Base-by-base conservation (phyloP, 805 yeast genomes). In the Metschnikowia lachancei region DNA sequence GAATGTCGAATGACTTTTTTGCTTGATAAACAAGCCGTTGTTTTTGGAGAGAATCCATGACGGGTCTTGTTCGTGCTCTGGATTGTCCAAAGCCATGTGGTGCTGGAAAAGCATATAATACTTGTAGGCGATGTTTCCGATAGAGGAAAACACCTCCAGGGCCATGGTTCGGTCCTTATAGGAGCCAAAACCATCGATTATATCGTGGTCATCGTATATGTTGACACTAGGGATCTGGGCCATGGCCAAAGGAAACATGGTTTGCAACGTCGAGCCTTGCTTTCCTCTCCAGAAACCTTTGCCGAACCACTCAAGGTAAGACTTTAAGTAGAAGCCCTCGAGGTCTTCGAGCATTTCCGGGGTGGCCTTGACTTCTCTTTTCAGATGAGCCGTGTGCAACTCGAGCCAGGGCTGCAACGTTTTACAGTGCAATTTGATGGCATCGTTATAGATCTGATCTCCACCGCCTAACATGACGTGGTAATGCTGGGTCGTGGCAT, bases 401-500 rank as follows among this genome's bases (percentile, higher is more conserved):
- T 71, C 60, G 24, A 80, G 63, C 96, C 97, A 90, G 26, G 78
- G 62, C 49, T 74, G 63, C 55, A 86, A 78, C 26, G 71, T 66
- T 39, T 74, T 59, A 13, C 84, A 80, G 17, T 78, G 72, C 17
- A 75, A 53, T 63, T 85, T 86, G 55, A 92, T 81, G 1, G 88
- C 75, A 66, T 92, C 99, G 43, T 91, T 82, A 63, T 92, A 92
- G 41, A 92, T 77, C 67, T 92, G 99, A 66, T 92, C 99, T 28
- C 99, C 99, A 43, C 98, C 98, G 24, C 98, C 98, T 24, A 94
- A 71, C 95, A 92, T 91, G 4, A 89, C 97, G 63, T 92, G 97
- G 66, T 88, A 88, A 33, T 78, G 79, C 33, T 74, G 70, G 6
- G 64, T 56, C 2, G 49, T 43, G 14, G 70, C 63, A 60, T 92